These are phyloP conservation scores for Suillus tomentosus DNA, from an alignment of 768 basidiomycete species.

Conservation along the genomic window DNA sequence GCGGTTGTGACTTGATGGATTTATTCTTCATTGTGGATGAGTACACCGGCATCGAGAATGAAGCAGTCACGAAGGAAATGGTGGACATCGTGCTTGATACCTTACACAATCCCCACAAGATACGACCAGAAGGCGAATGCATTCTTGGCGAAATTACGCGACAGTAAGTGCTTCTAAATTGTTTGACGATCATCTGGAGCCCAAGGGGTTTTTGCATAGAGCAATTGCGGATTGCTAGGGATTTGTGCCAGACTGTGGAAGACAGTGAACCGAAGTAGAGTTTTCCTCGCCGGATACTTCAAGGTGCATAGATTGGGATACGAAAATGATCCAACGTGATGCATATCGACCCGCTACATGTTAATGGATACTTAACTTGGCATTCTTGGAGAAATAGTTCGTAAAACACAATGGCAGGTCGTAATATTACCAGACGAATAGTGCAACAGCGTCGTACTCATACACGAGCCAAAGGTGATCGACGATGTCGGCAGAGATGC, in stretches of 20 bases:
- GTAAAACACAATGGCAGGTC: not conserved
- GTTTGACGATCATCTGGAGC: conserved; percentile 10
- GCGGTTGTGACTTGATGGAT: too few relatives aligned
- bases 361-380: not conserved
- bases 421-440: conserved; percentile 5
- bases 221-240: conserved; percentile 78
- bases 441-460: not conserved
- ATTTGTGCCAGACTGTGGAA: conserved; percentile 83
- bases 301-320: not conserved
- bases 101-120: too few relatives aligned
- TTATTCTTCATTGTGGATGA: too few relatives aligned
- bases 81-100: too few relatives aligned
- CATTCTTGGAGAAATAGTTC: not conserved
- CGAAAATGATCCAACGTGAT: not conserved
- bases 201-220: not conserved
- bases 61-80: too few relatives aligned
- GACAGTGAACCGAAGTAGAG: conserved; percentile 60
- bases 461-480: not conserved
- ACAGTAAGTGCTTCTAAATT: conserved; percentile 28
- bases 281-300: too few relatives aligned
- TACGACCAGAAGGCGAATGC: conserved; percentile 7
- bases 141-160: conserved; percentile 13
- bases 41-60: too few relatives aligned
- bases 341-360: not conserved
- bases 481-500: too few relatives aligned